These are phyloP conservation scores for Fraxinus platypoda DNA, from an alignment of 305 asterid species.

Conservation along the genomic window DNA sequence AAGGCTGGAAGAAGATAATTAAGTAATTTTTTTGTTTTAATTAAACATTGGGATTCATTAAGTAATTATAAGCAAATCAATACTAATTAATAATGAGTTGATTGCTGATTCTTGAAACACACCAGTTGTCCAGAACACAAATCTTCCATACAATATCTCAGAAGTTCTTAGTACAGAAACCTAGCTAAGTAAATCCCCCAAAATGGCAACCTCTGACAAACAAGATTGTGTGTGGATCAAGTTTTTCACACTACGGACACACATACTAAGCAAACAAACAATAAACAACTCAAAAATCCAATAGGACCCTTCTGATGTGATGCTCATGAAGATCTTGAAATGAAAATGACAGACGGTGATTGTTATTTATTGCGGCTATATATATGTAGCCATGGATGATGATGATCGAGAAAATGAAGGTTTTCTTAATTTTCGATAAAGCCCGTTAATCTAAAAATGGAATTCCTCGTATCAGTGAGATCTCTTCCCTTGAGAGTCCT, in stretches of 20 bases:
- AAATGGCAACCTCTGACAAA: constrained; percentile 23
- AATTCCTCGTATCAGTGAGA: constrained; percentile 46
- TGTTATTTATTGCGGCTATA: too few relatives aligned
- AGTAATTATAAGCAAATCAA: neutral
- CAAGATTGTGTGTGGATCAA: constrained; percentile 17
- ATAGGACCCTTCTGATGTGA: neutral
- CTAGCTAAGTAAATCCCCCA: constrained; percentile 18
- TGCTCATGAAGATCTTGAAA: neutral
- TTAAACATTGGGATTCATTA: neutral
- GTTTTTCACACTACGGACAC: neutral
- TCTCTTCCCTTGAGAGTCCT: constrained; percentile 64
- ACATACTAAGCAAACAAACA: neutral
- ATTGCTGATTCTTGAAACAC: neutral
- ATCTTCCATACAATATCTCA: constrained; percentile 20
- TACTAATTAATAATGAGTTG: neutral
- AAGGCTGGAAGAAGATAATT: neutral
- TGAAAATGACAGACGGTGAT: neutral
- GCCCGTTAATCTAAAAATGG: constrained; percentile 47
- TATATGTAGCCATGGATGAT: neutral
- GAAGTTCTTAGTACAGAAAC: neutral
- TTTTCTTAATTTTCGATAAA: constrained; percentile 32
- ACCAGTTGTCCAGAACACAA: neutral
- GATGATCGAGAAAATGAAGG: neutral
- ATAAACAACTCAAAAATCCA: neutral
- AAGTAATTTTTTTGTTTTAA: too few relatives aligned